A percentile compares a stretch with the other conserved stretches of the same genome.
These are phyloP conservation scores for Cercophora samala DNA, from an alignment of 495 filamentous ascomycete species.

Conservation along the genomic window DNA sequence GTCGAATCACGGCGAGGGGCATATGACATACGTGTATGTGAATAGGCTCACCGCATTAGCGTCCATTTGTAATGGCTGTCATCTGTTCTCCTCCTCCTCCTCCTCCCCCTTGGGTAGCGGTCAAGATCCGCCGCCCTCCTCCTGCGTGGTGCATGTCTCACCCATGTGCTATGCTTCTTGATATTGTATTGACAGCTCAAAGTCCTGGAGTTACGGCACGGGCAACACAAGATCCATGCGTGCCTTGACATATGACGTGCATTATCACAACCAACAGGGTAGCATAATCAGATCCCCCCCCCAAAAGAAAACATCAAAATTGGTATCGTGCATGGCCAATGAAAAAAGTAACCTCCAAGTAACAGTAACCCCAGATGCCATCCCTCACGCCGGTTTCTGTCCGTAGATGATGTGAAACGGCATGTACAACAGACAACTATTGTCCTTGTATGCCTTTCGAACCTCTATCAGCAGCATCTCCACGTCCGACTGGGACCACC, in stretches of 20 bases:
- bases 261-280: not conserved
- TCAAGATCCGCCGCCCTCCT: not conserved
- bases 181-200: not conserved
- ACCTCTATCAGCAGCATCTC: conserved; percentile 47
- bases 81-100: no score
- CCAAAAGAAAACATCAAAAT: not conserved
- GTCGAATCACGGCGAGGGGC: not conserved
- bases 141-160: not conserved
- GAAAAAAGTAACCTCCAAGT: not conserved
- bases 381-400: conserved; percentile 39
- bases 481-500: conserved; percentile 46
- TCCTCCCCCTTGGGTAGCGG: not conserved
- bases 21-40: not conserved
- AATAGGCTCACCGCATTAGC: not conserved
- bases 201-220: not conserved
- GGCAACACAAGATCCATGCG: not conserved
- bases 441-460: conserved; percentile 45
- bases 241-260: not conserved
- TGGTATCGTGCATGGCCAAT: not conserved
- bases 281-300: not conserved
- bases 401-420: conserved; percentile 50
- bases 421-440: conserved; percentile 45
- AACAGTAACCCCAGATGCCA: not conserved
- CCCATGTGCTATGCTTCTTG: not conserved
- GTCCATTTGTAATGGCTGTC: not conserved